Base-by-base conservation (phyloP, 192 early-diverging fungal species). In the Coemansia aciculifera region DNA sequence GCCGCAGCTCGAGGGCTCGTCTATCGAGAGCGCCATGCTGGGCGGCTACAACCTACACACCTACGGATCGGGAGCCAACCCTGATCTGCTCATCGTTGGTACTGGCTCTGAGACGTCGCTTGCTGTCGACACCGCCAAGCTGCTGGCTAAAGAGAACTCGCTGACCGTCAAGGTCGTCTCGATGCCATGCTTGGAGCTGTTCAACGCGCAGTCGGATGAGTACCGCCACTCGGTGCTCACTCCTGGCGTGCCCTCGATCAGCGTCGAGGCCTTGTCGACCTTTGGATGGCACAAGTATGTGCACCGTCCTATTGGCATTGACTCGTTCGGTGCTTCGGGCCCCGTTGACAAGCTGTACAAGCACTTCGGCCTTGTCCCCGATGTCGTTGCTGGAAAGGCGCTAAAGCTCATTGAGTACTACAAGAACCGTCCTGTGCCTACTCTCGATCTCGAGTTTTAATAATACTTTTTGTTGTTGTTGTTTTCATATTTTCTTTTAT, bases 261-360 rank as follows among this genome's bases (percentile, higher is more conserved):
- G 89, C 71, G 89, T 97, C 40, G 97, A 99, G 84, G 95, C 93
- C 2, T 76, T 94, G 77, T 62, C 85, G 40, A 94, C 92, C 49
- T 90, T 92, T 78, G 91, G 93, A n/a, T 99, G 97, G 95, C 77
- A 83, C 72, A 93, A 91, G 75, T 98, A 93, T 75, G 90, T 94
- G 13, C 96, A 98, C 83, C 87, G 85, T 27, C 87, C 90, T 17
- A 83, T 96, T 68, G 95, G 95, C 63, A 92, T 99, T 77, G 91
- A 92, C 59, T 89, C 88, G 12, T 99, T 96, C 75, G 97, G 97
- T 54, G 75, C 88, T 17, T 93, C 91, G 29, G 97, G 88, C 31
- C 95, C 95, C 17, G 90, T 87, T 79, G 77, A 86, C 74, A 74
- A 93, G 67, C 79, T 94, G n/a, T 97, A 92, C 82, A 86, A 95